A percentile compares a stretch with the other conserved stretches of the same genome.
Evolutionary conservation across 73 alveolate species (phyloP).

Genomic region (Halteria grandinella): DNA sequence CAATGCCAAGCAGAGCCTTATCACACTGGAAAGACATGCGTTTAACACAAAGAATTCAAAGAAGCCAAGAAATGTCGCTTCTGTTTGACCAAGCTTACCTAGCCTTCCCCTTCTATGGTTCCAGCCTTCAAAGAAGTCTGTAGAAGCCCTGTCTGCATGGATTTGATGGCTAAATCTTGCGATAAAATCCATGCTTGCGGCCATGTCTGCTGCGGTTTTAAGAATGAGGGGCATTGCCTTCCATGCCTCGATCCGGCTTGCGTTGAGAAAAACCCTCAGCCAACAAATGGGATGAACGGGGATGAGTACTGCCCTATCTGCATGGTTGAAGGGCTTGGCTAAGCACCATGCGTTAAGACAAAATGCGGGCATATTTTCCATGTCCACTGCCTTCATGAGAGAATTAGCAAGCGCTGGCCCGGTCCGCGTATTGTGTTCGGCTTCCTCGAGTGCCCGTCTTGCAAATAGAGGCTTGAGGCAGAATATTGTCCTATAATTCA

Average conservation of each 20-base stretch:
- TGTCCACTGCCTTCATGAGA: constrained; percentile 51
- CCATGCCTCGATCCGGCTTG: constrained; percentile 81
- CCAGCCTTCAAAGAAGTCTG: constrained; percentile 70
- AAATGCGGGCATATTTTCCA: constrained; percentile 71
- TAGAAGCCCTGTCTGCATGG: constrained; percentile 62
- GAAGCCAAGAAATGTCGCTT: constrained; percentile 31
- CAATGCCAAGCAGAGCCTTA: constrained; percentile 69
- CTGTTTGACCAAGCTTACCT: too few species aligned
- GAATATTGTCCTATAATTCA: constrained; percentile 72
- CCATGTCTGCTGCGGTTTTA: constrained; percentile 78
- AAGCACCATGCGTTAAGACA: constrained; percentile 59
- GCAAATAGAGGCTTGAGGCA: constrained; percentile 60
- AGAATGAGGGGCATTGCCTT: constrained; percentile 64
- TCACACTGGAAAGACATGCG: constrained; percentile 76
- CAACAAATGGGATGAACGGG: constrained; percentile 46
- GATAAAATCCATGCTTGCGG: constrained; percentile 74
- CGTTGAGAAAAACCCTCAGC: constrained; percentile 30
- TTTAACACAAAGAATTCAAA: constrained; percentile 56
- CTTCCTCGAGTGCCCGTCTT: constrained; percentile 68
- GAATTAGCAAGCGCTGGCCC: constrained; percentile 49
- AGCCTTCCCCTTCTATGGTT: too few species aligned
- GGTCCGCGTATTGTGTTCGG: constrained; percentile 84
- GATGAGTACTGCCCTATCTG: constrained; percentile 67
- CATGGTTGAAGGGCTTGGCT: constrained; percentile 52
- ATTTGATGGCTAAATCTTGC: constrained; percentile 61